Percentiles rank a stretch among this genome's conserved stretches.
Evolutionary conservation across 2,329 filamentous ascomycete species (phyloP).

Genomic region (Ophiostoma montium): DNA sequence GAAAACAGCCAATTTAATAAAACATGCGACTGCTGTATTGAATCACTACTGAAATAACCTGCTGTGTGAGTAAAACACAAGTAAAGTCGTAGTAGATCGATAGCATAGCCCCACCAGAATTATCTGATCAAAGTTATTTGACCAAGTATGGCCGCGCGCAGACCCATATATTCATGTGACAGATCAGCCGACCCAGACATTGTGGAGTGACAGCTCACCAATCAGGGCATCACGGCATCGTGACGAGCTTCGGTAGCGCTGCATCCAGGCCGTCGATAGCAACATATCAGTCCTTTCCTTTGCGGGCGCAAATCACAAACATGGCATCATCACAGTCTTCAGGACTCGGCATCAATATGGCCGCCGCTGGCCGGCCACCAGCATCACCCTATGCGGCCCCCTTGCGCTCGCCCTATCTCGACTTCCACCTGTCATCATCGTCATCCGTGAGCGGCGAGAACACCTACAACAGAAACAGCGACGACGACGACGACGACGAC

Average conservation of each 20-base stretch:
- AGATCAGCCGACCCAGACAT: neutral
- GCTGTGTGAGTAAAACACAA: too few species aligned
- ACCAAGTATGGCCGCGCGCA: too few species aligned
- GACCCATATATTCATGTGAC: neutral
- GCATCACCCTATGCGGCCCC: slow-evolving; percentile 16
- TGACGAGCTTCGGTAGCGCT: too few species aligned
- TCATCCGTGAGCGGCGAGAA: slow-evolving; percentile 20
- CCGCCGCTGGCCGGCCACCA: slow-evolving; percentile 5
- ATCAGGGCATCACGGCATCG: neutral
- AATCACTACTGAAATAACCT: too few species aligned
- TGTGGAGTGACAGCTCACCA: neutral
- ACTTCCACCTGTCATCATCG: slow-evolving; percentile 28
- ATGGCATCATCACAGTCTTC: slow-evolving; percentile 4
- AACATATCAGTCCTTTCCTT: neutral
- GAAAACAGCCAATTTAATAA: too few species aligned
- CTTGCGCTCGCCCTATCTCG: slow-evolving; percentile 20
- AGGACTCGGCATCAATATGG: neutral
- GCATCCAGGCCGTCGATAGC: too few species aligned
- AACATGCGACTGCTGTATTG: too few species aligned
- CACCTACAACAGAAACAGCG: too few species aligned
- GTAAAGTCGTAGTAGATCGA: too few species aligned
- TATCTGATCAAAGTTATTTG: neutral
- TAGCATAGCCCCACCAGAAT: too few species aligned
- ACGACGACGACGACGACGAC: slow-evolving; percentile 21
- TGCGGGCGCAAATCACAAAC: neutral